Base-by-base conservation (phyloP, 768 basidiomycete genomes). In the Amyloporia xantha region DNA sequence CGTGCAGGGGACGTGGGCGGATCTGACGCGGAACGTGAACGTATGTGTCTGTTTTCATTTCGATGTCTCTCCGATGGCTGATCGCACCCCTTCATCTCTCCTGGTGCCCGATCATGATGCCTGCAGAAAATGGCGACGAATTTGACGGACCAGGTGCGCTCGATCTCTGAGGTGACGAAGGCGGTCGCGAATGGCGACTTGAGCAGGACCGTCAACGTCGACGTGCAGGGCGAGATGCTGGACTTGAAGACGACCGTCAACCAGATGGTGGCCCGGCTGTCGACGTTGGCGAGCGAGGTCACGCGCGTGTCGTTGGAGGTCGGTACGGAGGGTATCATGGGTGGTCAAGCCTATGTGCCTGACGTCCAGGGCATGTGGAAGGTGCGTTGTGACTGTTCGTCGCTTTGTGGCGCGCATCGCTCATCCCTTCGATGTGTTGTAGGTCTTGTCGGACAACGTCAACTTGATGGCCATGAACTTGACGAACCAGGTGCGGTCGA, bases 341-440 rank as follows among this genome's bases (percentile, higher is more conserved):
- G 93, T 41, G 93, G 93, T 15, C 93, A 96, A 63, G 93, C 93
- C 0, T 78, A 74, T 49, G 93, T 95, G 0, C 85, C 87, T n/a
- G 91, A 87, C 41, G 92, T 94, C 0, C 85, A 92, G 62, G 92
- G 92, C 46, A 91, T 91, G 74, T 93, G 92, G 92, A 91, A 93
- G 75, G 86, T 84, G 47, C 17, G 71, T 51, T 3, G 11, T 13
- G 5, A 17, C 15, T 4, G 17, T 25, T n/a, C n/a, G 10, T 15
- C 25, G 10, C 7, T 13, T 3, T 13, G 2, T 7, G 28, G 10
- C 4, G 6, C 1, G n/a, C n/a, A 26, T 5, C 17, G 27, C 48
- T 44, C 23, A 50, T 39, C n/a, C 36, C 10, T 19, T 23, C 20
- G 2, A 5, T n/a, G n/a, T n/a, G 2, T 2, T n/a, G n/a, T 52